phyloP scores from a whole-genome alignment of 2,329 filamentous ascomycete species.

The Apiospora phragmitis region DNA sequence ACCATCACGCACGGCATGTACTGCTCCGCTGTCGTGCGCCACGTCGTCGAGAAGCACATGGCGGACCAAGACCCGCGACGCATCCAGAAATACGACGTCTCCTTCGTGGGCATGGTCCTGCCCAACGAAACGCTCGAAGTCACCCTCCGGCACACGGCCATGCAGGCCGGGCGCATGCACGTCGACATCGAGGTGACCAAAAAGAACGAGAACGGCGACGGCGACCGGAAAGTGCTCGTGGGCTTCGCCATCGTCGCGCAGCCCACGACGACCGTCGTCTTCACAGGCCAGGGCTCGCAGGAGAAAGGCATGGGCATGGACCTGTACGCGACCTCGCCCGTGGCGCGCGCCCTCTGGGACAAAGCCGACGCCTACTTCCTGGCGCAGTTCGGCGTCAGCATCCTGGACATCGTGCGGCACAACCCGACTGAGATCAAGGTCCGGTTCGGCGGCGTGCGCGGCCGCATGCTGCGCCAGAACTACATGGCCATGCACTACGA shows the following conservation, averaged over 20 bases:
- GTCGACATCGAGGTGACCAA: slow-evolving; percentile 34
- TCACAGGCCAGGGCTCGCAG: slow-evolving; percentile 43
- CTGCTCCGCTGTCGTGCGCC: slow-evolving; percentile 31
- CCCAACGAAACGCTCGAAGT: slow-evolving; percentile 34
- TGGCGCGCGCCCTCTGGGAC: slow-evolving; percentile 37
- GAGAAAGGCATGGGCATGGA: slow-evolving; percentile 42
- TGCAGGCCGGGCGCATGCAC: slow-evolving; percentile 34
- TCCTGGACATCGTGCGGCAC: slow-evolving; percentile 37
- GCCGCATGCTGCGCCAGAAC: slow-evolving; percentile 32
- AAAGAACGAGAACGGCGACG: too few species aligned
- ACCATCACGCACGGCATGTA: slow-evolving; percentile 44
- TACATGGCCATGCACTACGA: slow-evolving; percentile 31
- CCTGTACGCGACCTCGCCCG: slow-evolving; percentile 34
- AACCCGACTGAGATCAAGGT: slow-evolving; percentile 39
- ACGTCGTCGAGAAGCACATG: slow-evolving; percentile 23
- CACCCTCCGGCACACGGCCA: slow-evolving; percentile 30
- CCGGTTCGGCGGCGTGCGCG: slow-evolving; percentile 36
- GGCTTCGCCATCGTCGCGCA: slow-evolving; percentile 29
- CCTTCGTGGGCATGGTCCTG: slow-evolving; percentile 38
- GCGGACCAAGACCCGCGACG: slow-evolving; percentile 22
- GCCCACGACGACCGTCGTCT: slow-evolving; percentile 35
- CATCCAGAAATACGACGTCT: slow-evolving; percentile 27
- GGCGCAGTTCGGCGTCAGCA: slow-evolving; percentile 30
- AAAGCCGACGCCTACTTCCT: slow-evolving; percentile 34
- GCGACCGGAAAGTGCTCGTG: slow-evolving; percentile 30